phyloP scores from a whole-genome alignment of 495 filamentous ascomycete species.

The Collariella sp. region DNA sequence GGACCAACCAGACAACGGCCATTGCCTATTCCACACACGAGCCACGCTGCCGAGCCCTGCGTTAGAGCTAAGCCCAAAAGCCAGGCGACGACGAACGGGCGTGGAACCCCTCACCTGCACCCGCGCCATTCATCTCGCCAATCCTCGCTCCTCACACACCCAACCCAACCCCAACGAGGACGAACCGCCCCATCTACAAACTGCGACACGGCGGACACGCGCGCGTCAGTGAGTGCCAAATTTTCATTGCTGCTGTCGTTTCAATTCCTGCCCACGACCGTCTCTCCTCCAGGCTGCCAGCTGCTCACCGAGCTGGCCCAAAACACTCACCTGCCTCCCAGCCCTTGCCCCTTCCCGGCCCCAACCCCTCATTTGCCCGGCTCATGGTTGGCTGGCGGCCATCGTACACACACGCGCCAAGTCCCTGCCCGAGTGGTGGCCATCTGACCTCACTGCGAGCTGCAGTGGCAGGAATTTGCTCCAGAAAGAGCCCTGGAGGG shows the following conservation, averaged over 20 bases:
- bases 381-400: conserved; percentile 27
- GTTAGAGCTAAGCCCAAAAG: conserved; percentile 8
- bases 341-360: conserved; percentile 19
- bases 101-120: conserved; percentile 14
- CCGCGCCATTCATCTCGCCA: conserved; percentile 7
- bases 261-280: neutral
- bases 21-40: conserved; percentile 10
- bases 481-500: neutral
- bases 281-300: neutral
- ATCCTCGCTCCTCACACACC: conserved; percentile 4
- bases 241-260: neutral
- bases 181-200: neutral
- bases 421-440: too few species aligned
- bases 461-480: conserved; percentile 9
- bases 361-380: conserved; percentile 25
- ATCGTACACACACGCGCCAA: conserved; percentile 26
- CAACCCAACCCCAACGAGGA: neutral
- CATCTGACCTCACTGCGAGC: conserved; percentile 32
- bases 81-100: conserved; percentile 13
- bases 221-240: conserved; percentile 16
- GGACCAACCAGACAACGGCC: conserved; percentile 19
- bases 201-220: conserved; percentile 9
- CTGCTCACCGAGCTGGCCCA: conserved; percentile 21
- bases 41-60: conserved; percentile 8
- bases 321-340: conserved; percentile 23